Evolutionary conservation across 345 rosid species (phyloP).

Genomic region (Citrus hindsii): DNA sequence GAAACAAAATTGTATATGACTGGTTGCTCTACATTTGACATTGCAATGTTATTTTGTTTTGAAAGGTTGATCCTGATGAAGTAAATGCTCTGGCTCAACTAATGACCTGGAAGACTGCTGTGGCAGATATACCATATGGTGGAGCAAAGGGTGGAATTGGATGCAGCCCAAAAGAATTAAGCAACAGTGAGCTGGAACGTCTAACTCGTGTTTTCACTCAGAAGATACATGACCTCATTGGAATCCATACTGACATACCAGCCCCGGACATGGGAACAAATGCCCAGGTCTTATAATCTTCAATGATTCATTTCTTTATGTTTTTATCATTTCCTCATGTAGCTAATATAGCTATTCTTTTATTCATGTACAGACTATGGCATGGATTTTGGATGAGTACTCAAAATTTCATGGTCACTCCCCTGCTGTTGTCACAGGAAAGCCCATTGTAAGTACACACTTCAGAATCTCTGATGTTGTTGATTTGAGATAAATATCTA

Average conservation of each 20-base stretch:
- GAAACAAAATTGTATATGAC: not conserved
- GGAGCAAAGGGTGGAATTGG: slow-evolving; percentile 99
- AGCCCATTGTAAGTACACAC: slow-evolving; percentile 64
- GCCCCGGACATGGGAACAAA: slow-evolving; percentile 98
- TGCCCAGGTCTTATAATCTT: slow-evolving; percentile 50
- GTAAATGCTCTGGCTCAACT: slow-evolving; percentile 95
- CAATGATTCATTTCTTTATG: not conserved
- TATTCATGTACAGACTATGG: slow-evolving; percentile 64
- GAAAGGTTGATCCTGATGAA: slow-evolving; percentile 94
- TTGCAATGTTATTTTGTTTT: slow-evolving; percentile 3
- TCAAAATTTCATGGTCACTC: slow-evolving; percentile 96
- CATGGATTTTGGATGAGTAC: slow-evolving; percentile 97
- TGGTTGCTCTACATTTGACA: not conserved
- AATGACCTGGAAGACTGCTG: slow-evolving; percentile 99
- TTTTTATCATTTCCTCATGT: not conserved
- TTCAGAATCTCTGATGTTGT: not conserved
- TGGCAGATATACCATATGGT: slow-evolving; percentile 91
- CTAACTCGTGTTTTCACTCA: slow-evolving; percentile 95
- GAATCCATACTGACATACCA: slow-evolving; percentile 87
- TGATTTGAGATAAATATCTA: not conserved
- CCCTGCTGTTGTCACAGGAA: slow-evolving; percentile 92
- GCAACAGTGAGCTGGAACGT: slow-evolving; percentile 74
- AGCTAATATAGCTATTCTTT: not conserved
- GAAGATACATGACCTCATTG: slow-evolving; percentile 95
- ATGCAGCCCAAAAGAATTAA: slow-evolving; percentile 66